These are phyloP conservation scores for Biscutella laevigata DNA, from an alignment of 441 rosid species.

Conservation along the genomic window DNA sequence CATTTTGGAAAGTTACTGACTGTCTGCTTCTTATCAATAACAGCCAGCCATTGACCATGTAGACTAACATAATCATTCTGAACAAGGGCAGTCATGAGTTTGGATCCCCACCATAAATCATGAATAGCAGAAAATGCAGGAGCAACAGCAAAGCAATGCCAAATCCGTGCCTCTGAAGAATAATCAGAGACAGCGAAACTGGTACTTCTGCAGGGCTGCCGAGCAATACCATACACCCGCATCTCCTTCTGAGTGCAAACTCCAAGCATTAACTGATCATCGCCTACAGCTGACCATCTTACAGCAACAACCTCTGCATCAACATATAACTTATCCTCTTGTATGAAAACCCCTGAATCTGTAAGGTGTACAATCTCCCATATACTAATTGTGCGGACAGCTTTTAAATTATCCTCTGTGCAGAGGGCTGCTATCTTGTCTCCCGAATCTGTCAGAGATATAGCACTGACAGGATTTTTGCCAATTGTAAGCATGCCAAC, in stretches of 20 bases:
- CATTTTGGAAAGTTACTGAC: conserved; percentile 21
- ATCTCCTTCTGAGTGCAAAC: conserved; percentile 67
- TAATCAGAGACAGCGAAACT: conserved; percentile 30
- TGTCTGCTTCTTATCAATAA: conserved; percentile 28
- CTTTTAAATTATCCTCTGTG: conserved; percentile 28
- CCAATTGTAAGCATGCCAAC: conserved; percentile 64
- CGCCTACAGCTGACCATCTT: conserved; percentile 63
- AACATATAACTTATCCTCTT: conserved; percentile 55
- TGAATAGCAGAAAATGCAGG: conserved; percentile 38
- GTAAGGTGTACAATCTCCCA: conserved; percentile 59
- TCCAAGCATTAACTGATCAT: conserved; percentile 67
- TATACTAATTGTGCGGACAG: conserved; percentile 37
- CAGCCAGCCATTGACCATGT: conserved; percentile 55
- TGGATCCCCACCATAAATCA: conserved; percentile 69
- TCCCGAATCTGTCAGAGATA: conserved; percentile 60
- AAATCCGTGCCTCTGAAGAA: conserved; percentile 33
- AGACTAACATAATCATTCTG: conserved; percentile 57
- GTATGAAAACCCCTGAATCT: conserved; percentile 58
- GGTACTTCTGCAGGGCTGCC: conserved; percentile 40
- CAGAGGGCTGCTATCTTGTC: conserved; percentile 63
- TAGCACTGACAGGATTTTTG: conserved; percentile 47
- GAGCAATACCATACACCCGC: conserved; percentile 48
- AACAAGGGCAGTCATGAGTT: conserved; percentile 44
- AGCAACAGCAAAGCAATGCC: conserved; percentile 74
- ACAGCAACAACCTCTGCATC: conserved; percentile 46